phyloP scores from a whole-genome alignment of 1,284 basidiomycete genomes.

The Leucoagaricus sp. region DNA sequence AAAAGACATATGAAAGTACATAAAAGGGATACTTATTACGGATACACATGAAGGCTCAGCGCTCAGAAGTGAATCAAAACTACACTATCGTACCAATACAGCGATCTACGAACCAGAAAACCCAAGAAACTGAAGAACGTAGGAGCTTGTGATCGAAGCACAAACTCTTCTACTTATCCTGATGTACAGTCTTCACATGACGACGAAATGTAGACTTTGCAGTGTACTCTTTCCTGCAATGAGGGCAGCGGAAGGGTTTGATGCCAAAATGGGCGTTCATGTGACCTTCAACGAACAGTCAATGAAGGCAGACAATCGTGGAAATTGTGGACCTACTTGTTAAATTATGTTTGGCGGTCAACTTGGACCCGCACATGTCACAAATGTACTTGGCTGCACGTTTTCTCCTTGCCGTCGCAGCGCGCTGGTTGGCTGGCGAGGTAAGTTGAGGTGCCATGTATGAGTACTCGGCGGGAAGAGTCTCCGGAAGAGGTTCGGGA shows the following conservation, averaged over 20 bases:
- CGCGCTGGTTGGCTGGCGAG: conserved; percentile 11
- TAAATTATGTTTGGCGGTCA: conserved; percentile 24
- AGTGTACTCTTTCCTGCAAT: conserved; percentile 14
- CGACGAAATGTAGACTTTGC: conserved; percentile 18
- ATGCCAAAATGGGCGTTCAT: conserved; percentile 24
- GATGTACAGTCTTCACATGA: conserved; percentile 16
- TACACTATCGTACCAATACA: too few relatives aligned
- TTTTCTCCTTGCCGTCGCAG: conserved; percentile 18
- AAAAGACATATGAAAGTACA: background rate
- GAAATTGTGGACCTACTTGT: conserved; percentile 18
- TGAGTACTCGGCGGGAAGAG: background rate
- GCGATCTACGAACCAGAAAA: too few relatives aligned
- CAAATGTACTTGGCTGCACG: conserved; percentile 21
- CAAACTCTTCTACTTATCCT: background rate
- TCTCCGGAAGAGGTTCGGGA: background rate
- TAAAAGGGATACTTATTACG: background rate
- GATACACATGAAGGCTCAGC: background rate
- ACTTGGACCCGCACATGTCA: conserved; percentile 16
- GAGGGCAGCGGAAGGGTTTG: conserved; percentile 19
- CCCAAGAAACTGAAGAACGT: background rate
- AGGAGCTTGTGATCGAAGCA: too few relatives aligned
- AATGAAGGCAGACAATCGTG: background rate
- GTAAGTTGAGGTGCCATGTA: background rate
- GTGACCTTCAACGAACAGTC: conserved; percentile 17
- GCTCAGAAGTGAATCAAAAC: too few relatives aligned